phyloP scores from a whole-genome alignment of 768 basidiomycete genomes.

The Suillus subaureus region DNA sequence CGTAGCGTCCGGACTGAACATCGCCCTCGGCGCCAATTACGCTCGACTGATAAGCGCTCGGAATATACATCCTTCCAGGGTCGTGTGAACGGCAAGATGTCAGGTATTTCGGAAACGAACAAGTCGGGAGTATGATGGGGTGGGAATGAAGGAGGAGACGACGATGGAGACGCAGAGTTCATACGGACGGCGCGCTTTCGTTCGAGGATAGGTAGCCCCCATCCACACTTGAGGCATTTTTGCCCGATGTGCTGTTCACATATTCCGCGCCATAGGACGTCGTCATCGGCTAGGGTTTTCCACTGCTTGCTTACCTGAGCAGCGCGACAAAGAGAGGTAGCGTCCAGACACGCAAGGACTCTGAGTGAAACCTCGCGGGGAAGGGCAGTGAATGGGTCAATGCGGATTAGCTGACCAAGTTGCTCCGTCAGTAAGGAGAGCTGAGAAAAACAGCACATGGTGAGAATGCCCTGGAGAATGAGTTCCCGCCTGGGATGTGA shows the following conservation, averaged over 20 bases:
- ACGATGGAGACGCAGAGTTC: constrained; percentile 39
- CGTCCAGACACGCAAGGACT: constrained; percentile 87
- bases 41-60: constrained; percentile 93
- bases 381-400: constrained; percentile 90
- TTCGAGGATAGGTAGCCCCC: constrained; percentile 93
- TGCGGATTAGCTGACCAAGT: constrained; percentile 87
- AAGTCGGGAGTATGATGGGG: constrained; percentile 10
- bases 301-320: constrained; percentile 88
- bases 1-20: constrained; percentile 83
- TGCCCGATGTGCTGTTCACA: constrained; percentile 99
- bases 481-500: constrained; percentile 88
- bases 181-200: constrained; percentile 55
- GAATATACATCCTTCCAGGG: constrained; percentile 99
- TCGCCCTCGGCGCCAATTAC: constrained; percentile 95
- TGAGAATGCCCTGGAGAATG: constrained; percentile 94
- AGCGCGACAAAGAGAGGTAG: constrained; percentile 89
- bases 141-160: constrained; percentile 18
- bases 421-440: constrained; percentile 94
- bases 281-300: constrained; percentile 91
- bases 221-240: constrained; percentile 95
- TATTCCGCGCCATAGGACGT: constrained; percentile 92
- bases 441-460: constrained; percentile 99
- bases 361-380: constrained; percentile 90
- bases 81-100: constrained; percentile 56
- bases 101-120: constrained; percentile 32